Base-by-base conservation (phyloP, 73 alveolate genomes). In the Paramecium sonneborni region DNA sequence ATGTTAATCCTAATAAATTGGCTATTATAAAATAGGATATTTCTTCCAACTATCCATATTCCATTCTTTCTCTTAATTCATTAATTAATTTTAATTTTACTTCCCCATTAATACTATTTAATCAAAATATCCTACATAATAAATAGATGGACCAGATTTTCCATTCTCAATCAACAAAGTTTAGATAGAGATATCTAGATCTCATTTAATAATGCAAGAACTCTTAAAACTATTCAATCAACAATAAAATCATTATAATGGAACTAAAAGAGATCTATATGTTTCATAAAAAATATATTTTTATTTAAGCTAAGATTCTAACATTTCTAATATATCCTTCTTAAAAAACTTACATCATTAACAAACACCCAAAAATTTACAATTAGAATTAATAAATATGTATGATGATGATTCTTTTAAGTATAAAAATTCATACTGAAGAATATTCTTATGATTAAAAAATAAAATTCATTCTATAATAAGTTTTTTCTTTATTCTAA, bases 41-140 rank as follows among this genome's bases (percentile, higher is more conserved):
- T 62, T 26, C 84, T 62, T 62, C 84, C 84, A 62, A 62, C 48
- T 62, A 62, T 62, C 84, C 12, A 26, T 10, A 62, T n/a, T 62
- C 84, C 84, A 62, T 26, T 62, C 84, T 26, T 30, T 30, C 26
- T 62, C 84, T 62, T 62, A 62, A 62, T 62, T 62, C 84, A 62
- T 62, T 30, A 62, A 62, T 62, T 62, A 62, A 62, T 62, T 62
- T 62, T 62, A 62, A 62, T 62, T 62, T 62, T 62, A 44, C 46
- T 62, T 62, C 48, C 20, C 48, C 39, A 62, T 62, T 43, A 62
- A 26, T 6, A 62, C 48, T 62, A 26, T 62, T 62, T 62, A 62
- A 62, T 46, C 84, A 44, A 62, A 62, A 62, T 62, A 62, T 26
- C 46, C 84, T 23, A 62, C 84, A 30, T 62, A 62, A 6, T 30